Base-by-base conservation (phyloP, 2,329 filamentous ascomycete genomes). In the Hansfordia pulvinata region DNA sequence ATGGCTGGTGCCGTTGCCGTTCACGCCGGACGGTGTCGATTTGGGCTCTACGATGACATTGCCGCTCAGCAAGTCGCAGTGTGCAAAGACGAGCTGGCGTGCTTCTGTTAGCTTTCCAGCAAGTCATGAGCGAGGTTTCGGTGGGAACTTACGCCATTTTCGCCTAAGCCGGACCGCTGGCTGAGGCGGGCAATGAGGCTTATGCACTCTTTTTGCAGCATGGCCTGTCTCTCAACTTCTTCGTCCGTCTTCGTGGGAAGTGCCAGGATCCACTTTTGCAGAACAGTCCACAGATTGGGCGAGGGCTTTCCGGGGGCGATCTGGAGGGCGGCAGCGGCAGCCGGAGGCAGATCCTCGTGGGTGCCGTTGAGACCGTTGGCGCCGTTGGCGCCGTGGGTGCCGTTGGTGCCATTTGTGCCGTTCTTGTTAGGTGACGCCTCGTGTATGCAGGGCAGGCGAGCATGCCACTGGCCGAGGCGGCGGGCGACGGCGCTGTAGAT, bases 41-140 rank as follows among this genome's bases (percentile, higher is more conserved):
- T 49, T 47, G 28, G 72, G 76, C 30, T 83, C 64, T 37, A 94
- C 72, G 44, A 98, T 96, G 38, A 98, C 82, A 49, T 98, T 98
- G 39, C 86, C 90, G 50, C 80, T 84, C n/a, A 98, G 64, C 14
- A 98, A 69, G 53, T 98, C 90, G 62, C 86, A 93, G 55, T 96
- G 88, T 35, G 82, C 80, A 59, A 96, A 94, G 25, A 96, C 75
- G 39, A 93, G 75, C 69, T 86, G 51, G 14, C 30, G 10, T 16
- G 8, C 17, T 15, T 20, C 5, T 11, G 14, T 20, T 21, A 27
- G 12, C 10, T n/a, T n/a, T n/a, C n/a, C n/a, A 16, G 17, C 10
- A 20, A 15, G 14, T 23, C 13, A 15, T 20, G n/a, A 17, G 29
- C 19, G 11, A 10, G 8, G n/a, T n/a, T n/a, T n/a, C n/a, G n/a